Base-by-base conservation (phyloP, 306 rosid genomes). In the Myrica gale region DNA sequence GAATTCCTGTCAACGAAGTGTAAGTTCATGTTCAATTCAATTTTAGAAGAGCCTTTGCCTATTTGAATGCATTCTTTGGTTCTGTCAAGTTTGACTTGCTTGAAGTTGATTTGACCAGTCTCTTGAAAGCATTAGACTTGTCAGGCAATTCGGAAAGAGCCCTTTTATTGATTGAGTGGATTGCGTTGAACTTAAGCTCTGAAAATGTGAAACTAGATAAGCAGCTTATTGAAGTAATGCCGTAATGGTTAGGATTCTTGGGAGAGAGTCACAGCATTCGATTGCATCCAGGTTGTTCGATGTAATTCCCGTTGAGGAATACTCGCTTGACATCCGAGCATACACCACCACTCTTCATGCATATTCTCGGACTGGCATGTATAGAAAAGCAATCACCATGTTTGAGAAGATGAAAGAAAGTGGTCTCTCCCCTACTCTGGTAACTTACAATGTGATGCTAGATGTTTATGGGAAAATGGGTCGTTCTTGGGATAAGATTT, bases 381-480 rank as follows among this genome's bases (percentile, higher is more conserved):
- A 89, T 74, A 85, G 78, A 63, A 78, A 87, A 16, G 98, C 98
- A 46, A 90, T 92, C 62, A 77, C 77, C 51, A 46, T 92, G 75
- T 96, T 92, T 82, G 89, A 84, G 68, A 87, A 84, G 77, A 85
- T 96, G 96, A 82, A 83, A 82, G 93, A 84, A 61, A 66, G 77
- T 61, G 98, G 97, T 53, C 68, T 92, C 58, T 89, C 92, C 52
- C 97, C 98, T 23, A 92, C 89, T 73, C 68, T 96, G 90, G 98
- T 96, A 41, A 92, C 99, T 75, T 96, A 89, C 84, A 96, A 92
- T 78, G 96, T 96, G 65, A 89, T 96, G 93, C 98, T 96, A 73
- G 93, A 89, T 83, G 98, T 96, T 74, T 92, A 88, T 74, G 99
- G 99, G 68, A 96, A 88, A 83, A 96, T 89, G 99, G 99, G 99